A percentile compares a stretch with the other conserved stretches of the same genome.
Evolutionary conservation across 1,284 basidiomycete genomes (phyloP).

Genomic region (Tilletia setariae): DNA sequence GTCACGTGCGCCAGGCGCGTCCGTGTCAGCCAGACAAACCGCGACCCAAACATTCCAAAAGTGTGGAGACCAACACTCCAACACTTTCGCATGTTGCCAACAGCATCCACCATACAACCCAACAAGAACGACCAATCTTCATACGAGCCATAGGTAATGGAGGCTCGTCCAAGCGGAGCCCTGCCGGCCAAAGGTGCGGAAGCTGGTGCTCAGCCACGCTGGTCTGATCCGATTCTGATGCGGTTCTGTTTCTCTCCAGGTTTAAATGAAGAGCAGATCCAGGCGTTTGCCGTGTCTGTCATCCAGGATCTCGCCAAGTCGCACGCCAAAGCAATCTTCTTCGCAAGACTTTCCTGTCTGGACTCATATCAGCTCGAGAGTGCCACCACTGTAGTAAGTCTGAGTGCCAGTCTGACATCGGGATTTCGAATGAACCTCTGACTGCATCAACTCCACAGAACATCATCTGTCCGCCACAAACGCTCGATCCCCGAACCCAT

Average conservation of each 20-base stretch:
- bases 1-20: background rate
- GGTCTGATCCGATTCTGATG: background rate
- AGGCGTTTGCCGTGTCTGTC: background rate
- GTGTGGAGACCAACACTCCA: background rate
- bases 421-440: background rate
- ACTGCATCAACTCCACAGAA: background rate
- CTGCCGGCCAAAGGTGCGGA: constrained; percentile 1
- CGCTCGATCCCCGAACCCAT: background rate
- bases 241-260: background rate
- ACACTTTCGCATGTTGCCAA: background rate
- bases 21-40: too few relatives aligned
- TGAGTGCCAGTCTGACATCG: background rate
- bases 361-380: constrained; percentile 9
- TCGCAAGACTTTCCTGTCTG: background rate
- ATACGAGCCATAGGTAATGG: too few relatives aligned
- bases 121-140: too few relatives aligned
- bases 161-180: too few relatives aligned
- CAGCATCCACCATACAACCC: too few relatives aligned
- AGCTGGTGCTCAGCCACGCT: background rate
- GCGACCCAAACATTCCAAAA: background rate
- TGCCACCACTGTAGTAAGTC: background rate
- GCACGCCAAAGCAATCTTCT: background rate
- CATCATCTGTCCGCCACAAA: background rate
- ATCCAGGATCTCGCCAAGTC: background rate
- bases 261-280: background rate